Evolutionary conservation across 208 protist genomes (phyloP).

Genomic region (Entamoeba invadens): DNA sequence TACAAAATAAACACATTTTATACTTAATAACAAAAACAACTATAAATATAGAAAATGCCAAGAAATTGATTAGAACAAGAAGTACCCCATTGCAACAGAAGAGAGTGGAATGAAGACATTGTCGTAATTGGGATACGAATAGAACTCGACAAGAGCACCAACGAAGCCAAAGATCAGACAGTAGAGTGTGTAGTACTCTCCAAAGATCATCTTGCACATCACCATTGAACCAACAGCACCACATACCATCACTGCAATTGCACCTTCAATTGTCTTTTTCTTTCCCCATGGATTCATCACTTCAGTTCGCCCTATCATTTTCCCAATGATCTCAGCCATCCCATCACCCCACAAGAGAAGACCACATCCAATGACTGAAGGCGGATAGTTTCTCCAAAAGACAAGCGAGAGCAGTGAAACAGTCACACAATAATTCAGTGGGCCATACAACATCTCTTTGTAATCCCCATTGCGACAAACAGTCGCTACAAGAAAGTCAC

Average conservation of each 20-base stretch:
- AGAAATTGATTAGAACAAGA: too few species aligned
- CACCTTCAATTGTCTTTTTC: neutral
- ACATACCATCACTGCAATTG: neutral
- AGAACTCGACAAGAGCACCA: neutral
- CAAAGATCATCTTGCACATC: neutral
- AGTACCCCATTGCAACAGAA: too few species aligned
- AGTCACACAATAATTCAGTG: too few species aligned
- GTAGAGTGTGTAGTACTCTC: neutral
- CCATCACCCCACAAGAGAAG: neutral
- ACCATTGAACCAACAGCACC: neutral
- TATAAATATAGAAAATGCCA: too few species aligned
- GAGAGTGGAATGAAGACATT: too few species aligned
- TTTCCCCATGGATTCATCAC: neutral
- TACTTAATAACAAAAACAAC: too few species aligned
- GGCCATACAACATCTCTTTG: neutral
- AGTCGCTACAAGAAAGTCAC: neutral
- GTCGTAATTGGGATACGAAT: neutral
- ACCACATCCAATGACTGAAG: neutral
- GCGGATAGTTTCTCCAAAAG: neutral
- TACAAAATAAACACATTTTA: too few species aligned
- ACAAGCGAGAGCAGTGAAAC: neutral
- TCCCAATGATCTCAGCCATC: neutral
- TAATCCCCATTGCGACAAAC: neutral
- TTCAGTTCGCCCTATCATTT: neutral
- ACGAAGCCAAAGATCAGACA: neutral